Conservation (phyloP, 805 yeast genomes). For the Metschnikowia reukaufii region DNA sequence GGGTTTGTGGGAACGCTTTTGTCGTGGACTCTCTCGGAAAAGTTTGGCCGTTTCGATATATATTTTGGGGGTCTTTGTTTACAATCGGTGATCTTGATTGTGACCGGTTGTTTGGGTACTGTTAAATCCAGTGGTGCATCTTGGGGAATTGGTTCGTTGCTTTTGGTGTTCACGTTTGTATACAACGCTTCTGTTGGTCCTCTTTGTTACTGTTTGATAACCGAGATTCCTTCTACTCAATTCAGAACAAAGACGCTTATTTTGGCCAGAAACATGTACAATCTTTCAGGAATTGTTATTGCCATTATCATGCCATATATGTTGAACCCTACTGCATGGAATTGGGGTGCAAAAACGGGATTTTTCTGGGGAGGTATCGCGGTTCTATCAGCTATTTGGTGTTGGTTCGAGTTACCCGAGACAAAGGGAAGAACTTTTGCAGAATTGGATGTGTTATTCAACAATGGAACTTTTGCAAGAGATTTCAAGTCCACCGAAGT, state of each 20-base stretch:
- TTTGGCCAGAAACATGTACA: slow-evolving; percentile 41
- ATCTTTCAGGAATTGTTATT: slow-evolving; percentile 33
- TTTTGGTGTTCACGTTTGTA: slow-evolving; percentile 44
- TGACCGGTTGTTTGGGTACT: slow-evolving; percentile 45
- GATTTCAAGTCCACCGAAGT: slow-evolving; percentile 42
- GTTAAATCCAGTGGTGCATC: slow-evolving; percentile 25
- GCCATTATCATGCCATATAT: slow-evolving; percentile 39
- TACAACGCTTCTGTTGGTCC: slow-evolving; percentile 30
- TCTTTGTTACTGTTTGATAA: slow-evolving; percentile 39
- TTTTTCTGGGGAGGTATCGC: slow-evolving; percentile 44
- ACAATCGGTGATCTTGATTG: slow-evolving; percentile 36
- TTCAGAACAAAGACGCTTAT: slow-evolving; percentile 39
- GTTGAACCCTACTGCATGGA: slow-evolving; percentile 47
- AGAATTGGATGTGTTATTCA: slow-evolving; percentile 58
- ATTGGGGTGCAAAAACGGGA: slow-evolving; percentile 47
- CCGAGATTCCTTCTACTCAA: slow-evolving; percentile 37
- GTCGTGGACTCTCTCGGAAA: slow-evolving; percentile 47
- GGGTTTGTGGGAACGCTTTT: slow-evolving; percentile 46
- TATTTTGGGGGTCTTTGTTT: slow-evolving; percentile 39
- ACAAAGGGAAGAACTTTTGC: slow-evolving; percentile 57
- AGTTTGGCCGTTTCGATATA: slow-evolving; percentile 41
- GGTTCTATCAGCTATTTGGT: slow-evolving; percentile 39
- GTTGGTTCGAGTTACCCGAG: slow-evolving; percentile 57
- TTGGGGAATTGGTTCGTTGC: slow-evolving; percentile 49
- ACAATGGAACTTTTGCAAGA: slow-evolving; percentile 40